Base-by-base conservation (phyloP, 441 rosid genomes). In the Pelargonium fulgidum region DNA sequence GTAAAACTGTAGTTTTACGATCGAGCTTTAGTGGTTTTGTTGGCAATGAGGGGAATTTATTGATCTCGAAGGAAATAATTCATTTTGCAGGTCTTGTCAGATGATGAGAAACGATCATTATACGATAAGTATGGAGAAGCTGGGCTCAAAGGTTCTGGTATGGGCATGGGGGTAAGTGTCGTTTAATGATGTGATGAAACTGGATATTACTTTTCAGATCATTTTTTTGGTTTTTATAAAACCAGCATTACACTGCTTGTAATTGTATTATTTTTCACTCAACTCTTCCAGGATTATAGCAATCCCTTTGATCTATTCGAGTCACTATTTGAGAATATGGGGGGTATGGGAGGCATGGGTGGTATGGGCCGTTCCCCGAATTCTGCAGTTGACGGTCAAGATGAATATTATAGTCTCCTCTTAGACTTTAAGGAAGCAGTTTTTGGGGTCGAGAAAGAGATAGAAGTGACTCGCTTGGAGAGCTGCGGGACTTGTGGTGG, bases 71-170 rank as follows among this genome's bases (percentile, higher is more conserved):
- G 45, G 44, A 52, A 41, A 44, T 16, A 36, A 9, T 65, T 48
- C 64, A 2, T 47, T 72, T 52, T 80, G 76, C 81, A 94, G 99
- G 97, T 92, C 68, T 78, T 94, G 68, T 90, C 99, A 63, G 97
- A 94, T 76, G 96, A 94, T 66, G 98, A 90, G 84, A 92, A 94
- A 76, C 88, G 98, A 47, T 85, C 99, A 24, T 69, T 94, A 14
- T 94, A 94, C 48, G 99, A 94, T 76, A 87, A 71, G 79, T 94
- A 88, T 47, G 99, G 99, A 1, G 99, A 92, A 78, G 99, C 98
- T 63, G 99, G 96, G 78, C 75, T 94, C 68, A 94, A 92, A 82
- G 98, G 98, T 73, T 90, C 91, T 68, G 96, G 91, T 68, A 82
- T 91, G 95, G 99, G 96, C 79, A 89, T 77, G 88, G 99, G 99